These are phyloP conservation scores for Alternaria consortialis DNA, from an alignment of 2,329 filamentous ascomycete species.

Conservation along the genomic window DNA sequence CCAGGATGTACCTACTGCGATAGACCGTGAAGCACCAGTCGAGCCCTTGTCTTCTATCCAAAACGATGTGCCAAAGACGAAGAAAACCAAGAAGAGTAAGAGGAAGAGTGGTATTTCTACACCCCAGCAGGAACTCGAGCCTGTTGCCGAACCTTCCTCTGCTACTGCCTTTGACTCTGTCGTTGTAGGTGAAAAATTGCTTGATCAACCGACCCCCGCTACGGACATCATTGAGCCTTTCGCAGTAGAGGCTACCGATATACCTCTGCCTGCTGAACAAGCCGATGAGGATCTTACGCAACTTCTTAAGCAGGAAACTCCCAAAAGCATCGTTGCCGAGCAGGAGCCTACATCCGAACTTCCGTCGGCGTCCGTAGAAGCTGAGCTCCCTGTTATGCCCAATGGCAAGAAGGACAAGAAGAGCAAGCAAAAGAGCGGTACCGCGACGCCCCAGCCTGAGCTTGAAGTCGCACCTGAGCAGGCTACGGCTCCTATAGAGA, in stretches of 20 bases:
- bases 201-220: not conserved
- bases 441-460: constrained; percentile 6
- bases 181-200: not conserved
- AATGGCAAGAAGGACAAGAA: constrained; percentile 20
- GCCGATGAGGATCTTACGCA: constrained; percentile 6
- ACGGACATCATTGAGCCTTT: not conserved
- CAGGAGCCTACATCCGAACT: not conserved
- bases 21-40: not conserved
- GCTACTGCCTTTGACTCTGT: not conserved
- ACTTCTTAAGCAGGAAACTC: not conserved
- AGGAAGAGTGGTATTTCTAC: constrained; percentile 25
- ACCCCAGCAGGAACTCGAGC: constrained; percentile 10
- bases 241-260: not conserved
- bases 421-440: constrained; percentile 12
- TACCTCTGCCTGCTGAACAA: constrained; percentile 4
- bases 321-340: not conserved
- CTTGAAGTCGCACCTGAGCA: constrained; percentile 6
- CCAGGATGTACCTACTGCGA: not conserved
- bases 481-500: not conserved
- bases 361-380: not conserved
- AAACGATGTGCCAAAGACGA: constrained; percentile 28
- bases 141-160: constrained; percentile 3
- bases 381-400: not conserved
- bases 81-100: constrained; percentile 36
- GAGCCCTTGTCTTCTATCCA: not conserved